A percentile compares a stretch with the other conserved stretches of the same genome.
These are phyloP conservation scores for Phytophthora hybrid DNA, from an alignment of 352 stramenopile species.

Conservation along the genomic window DNA sequence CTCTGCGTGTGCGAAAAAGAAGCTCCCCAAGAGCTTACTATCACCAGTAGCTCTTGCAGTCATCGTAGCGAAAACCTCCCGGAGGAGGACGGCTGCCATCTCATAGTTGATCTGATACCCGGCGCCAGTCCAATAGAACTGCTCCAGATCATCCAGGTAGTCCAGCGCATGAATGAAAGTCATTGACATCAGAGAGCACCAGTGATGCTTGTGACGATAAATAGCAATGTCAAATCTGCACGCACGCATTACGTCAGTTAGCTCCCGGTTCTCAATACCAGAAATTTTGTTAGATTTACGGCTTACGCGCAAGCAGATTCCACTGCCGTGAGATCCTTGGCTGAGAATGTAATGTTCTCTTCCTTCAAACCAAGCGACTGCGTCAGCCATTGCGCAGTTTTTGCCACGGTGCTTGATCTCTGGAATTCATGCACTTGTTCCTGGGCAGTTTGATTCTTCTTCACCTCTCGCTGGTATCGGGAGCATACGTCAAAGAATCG, in stretches of 20 bases:
- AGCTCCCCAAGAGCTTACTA: slow-evolving; percentile 37
- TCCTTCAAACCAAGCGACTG: slow-evolving; percentile 28
- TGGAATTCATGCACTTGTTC: slow-evolving; percentile 45
- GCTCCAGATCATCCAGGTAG: slow-evolving; percentile 53
- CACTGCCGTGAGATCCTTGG: slow-evolving; percentile 42
- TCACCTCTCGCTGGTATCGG: slow-evolving; percentile 60
- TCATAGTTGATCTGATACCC: slow-evolving; percentile 65
- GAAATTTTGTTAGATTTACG: neutral
- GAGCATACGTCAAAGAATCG: slow-evolving; percentile 72
- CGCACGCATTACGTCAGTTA: neutral
- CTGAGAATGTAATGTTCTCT: slow-evolving; percentile 38
- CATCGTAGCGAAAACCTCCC: slow-evolving; percentile 48
- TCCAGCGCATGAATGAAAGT: slow-evolving; percentile 44
- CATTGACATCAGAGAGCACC: slow-evolving; percentile 54
- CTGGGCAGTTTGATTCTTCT: slow-evolving; percentile 45
- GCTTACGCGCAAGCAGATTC: slow-evolving; percentile 59
- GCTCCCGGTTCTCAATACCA: neutral
- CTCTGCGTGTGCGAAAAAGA: slow-evolving; percentile 67
- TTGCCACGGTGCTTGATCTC: slow-evolving; percentile 28
- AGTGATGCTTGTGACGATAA: slow-evolving; percentile 45
- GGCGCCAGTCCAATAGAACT: slow-evolving; percentile 56
- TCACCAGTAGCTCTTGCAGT: neutral
- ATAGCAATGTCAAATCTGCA: slow-evolving; percentile 60
- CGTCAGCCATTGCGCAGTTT: slow-evolving; percentile 29
- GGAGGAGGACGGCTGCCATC: slow-evolving; percentile 53